phyloP scores from a whole-genome alignment of 2,329 filamentous ascomycete species.

The Colletotrichum eremochloae region DNA sequence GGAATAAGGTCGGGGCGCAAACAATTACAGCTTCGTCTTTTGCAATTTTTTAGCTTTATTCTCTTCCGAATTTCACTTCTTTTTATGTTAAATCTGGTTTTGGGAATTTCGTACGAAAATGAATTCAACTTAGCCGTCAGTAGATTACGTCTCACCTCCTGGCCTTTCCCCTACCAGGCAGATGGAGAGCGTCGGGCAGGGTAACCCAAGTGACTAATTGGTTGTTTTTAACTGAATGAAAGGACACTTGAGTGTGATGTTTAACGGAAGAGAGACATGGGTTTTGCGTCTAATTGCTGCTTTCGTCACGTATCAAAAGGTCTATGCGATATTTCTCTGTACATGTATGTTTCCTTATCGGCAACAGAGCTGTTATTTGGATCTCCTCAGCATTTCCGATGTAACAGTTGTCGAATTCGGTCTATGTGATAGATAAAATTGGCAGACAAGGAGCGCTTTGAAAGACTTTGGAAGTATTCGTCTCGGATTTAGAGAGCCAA shows the following conservation, averaged over 20 bases:
- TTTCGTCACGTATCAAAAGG: no score
- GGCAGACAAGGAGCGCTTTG: no score
- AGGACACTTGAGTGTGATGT: not conserved
- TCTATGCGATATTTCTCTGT: no score
- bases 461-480: no score
- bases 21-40: no score
- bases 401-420: not conserved
- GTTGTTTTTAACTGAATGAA: no score
- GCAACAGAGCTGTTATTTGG: not conserved
- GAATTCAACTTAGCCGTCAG: not conserved
- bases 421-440: no score
- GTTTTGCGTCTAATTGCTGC: no score
- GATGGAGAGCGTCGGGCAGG: not conserved
- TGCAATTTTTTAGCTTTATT: no score
- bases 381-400: not conserved
- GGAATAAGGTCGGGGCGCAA: no score
- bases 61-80: not conserved
- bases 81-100: not conserved
- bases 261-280: no score
- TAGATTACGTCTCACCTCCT: not conserved
- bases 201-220: not conserved
- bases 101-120: not conserved
- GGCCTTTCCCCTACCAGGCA: not conserved
- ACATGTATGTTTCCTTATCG: no score
- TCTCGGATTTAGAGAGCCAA: conserved; percentile 47